Conservation (phyloP, 2,329 filamentous ascomycete genomes). For the Chalaropsis ovoidea region DNA sequence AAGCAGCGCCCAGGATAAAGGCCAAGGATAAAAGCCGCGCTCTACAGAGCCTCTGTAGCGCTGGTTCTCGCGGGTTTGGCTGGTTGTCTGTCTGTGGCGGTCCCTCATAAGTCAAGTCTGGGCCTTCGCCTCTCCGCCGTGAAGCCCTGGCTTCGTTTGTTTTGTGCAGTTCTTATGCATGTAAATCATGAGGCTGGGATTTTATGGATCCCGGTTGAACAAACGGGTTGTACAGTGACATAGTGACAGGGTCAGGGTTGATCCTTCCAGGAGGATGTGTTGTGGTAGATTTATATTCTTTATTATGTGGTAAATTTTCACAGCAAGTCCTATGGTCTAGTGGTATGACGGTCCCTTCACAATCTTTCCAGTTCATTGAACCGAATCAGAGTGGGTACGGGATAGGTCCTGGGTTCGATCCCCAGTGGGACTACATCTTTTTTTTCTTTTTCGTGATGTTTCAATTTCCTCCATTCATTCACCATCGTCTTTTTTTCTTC, state of each 20-base stretch:
- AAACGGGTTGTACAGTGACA: neutral
- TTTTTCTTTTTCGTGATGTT: neutral
- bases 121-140: neutral
- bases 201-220: slow-evolving; percentile 1
- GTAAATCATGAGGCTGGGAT: slow-evolving; percentile 13
- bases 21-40: neutral
- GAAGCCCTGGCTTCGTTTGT: neutral
- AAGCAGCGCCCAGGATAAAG: neutral
- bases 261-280: neutral
- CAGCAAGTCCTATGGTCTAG: slow-evolving; percentile 27
- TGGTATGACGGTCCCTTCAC: slow-evolving; percentile 28
- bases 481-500: neutral
- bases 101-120: neutral
- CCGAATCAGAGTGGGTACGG: neutral
- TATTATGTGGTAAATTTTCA: neutral
- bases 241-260: neutral
- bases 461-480: neutral
- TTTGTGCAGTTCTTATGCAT: slow-evolving; percentile 11
- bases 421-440: slow-evolving; percentile 25
- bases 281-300: neutral
- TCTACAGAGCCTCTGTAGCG: neutral
- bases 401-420: slow-evolving; percentile 28
- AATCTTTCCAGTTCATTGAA: neutral
- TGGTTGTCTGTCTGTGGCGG: neutral
- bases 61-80: neutral